These are phyloP conservation scores for Diaporthe destruens DNA, from an alignment of 2,329 filamentous ascomycete genomes.

Conservation along the genomic window DNA sequence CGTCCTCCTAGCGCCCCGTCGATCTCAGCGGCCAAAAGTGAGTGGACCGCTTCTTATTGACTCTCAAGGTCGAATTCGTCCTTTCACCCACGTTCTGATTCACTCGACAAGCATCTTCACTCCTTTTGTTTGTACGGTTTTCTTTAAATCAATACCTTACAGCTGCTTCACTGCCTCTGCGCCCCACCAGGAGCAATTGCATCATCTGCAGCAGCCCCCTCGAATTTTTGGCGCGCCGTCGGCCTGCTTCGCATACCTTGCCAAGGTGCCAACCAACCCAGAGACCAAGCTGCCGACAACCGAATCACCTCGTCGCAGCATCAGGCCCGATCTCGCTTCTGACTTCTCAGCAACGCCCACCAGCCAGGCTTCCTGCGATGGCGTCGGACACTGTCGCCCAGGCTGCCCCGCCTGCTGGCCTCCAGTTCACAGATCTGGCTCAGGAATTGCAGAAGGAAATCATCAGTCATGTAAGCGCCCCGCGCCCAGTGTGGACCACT, in stretches of 20 bases:
- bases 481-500: slow-evolving; percentile 32
- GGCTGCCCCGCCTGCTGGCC: slow-evolving; percentile 40
- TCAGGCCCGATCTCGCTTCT: slow-evolving; percentile 8
- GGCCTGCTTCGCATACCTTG: background rate
- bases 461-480: slow-evolving; percentile 58
- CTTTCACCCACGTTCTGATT: slow-evolving; percentile 18
- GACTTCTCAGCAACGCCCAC: background rate
- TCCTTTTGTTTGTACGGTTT: slow-evolving; percentile 29
- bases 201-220: background rate
- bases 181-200: background rate
- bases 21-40: slow-evolving; percentile 24
- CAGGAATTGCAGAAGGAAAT: slow-evolving; percentile 64
- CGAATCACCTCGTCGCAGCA: slow-evolving; percentile 21
- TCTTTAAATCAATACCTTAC: background rate
- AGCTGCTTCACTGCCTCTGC: background rate
- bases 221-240: background rate
- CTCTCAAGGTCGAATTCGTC: slow-evolving; percentile 29
- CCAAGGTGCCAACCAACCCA: slow-evolving; percentile 18
- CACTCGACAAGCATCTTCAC: slow-evolving; percentile 26
- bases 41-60: slow-evolving; percentile 21
- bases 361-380: slow-evolving; percentile 29
- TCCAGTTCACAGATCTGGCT: slow-evolving; percentile 58
- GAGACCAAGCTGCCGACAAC: slow-evolving; percentile 20
- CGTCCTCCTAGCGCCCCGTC: slow-evolving; percentile 18
- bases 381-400: slow-evolving; percentile 34